These are phyloP conservation scores for Coemansia sp. DNA, from an alignment of 192 early-diverging fungal genomes.

Conservation along the genomic window DNA sequence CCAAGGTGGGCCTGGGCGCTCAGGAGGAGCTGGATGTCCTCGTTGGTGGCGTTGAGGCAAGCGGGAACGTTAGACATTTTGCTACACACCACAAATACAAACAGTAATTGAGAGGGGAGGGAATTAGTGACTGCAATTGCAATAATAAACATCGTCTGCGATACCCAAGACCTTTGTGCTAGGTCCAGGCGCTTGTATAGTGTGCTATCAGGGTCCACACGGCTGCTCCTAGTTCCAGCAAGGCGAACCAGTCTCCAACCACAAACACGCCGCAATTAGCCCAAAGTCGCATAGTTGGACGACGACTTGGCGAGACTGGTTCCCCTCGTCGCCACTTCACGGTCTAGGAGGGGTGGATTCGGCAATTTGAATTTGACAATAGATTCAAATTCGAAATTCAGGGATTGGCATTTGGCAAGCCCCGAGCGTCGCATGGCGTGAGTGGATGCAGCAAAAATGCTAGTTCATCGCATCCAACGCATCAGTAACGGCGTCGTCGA, in stretches of 20 bases:
- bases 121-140: not conserved
- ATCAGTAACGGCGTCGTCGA: not conserved
- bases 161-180: not conserved
- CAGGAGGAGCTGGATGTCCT: constrained; percentile 94
- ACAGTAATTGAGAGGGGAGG: not conserved
- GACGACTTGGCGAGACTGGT: not conserved
- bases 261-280: not conserved
- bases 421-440: not conserved
- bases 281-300: not conserved
- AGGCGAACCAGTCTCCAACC: not conserved
- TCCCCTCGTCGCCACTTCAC: not conserved
- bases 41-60: constrained; percentile 77
- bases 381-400: constrained; percentile 7
- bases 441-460: not conserved
- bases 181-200: not conserved
- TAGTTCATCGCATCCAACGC: constrained; percentile 4
- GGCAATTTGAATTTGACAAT: not conserved
- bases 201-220: not conserved
- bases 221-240: not conserved
- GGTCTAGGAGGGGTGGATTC: not conserved
- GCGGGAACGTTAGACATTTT: constrained; percentile 58
- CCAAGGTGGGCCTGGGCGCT: constrained; percentile 98
- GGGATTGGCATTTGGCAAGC: not conserved
- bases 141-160: not conserved
- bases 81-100: constrained; percentile 28